Evolutionary conservation across 2,329 filamentous ascomycete species (phyloP), one percentile per base, ranked within the genome.

Genomic region (Nemania sp.): DNA sequence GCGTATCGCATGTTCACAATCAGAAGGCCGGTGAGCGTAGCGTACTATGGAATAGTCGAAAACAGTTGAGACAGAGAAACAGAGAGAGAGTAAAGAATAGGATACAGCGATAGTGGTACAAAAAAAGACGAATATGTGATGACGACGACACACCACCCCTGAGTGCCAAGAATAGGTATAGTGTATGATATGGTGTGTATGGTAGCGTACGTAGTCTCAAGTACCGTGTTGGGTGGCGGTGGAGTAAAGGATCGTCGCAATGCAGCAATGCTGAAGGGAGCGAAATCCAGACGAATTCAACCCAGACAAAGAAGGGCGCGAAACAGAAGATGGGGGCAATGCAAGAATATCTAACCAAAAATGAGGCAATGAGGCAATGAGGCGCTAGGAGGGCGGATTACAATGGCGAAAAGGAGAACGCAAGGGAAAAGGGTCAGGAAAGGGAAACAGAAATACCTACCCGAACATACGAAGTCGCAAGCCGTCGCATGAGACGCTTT

Each of bases 1-100:
- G 57, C 52, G 46, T 56, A 59, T 47, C 50, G 65, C 67, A 70
- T 70, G 6, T 34, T 53, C n/a, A 43, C 46, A 31, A 15, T 28
- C 20, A 20, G 30, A 36, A 36, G 9, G 33, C 26, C 26, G 39
- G 30, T 30, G 12, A n/a, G 19, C 5, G 2, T 44, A 19, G 41
- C 30, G 14, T 4, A 26, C n/a, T 36, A 19, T 19, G 31, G 14
- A 3, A 15, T 26, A 40, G 9, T 5, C 9, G 14, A 14, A 20
- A n/a, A 23, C 14, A 26, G 20, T 30, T 7, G n/a, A 48, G 8
- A 11, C 2, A 19, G 19, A 11, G 17, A 31, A 37, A 23, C 23
- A 11, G 24, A 41, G 31, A 40, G 19, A 26, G 6, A 33, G 17
- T 6, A 44, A n/a, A 15, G 9, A 3, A 6, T 28, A 28, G 6